Conservation (phyloP, 768 basidiomycete species). For the Rhodotorula diobovata region DNA sequence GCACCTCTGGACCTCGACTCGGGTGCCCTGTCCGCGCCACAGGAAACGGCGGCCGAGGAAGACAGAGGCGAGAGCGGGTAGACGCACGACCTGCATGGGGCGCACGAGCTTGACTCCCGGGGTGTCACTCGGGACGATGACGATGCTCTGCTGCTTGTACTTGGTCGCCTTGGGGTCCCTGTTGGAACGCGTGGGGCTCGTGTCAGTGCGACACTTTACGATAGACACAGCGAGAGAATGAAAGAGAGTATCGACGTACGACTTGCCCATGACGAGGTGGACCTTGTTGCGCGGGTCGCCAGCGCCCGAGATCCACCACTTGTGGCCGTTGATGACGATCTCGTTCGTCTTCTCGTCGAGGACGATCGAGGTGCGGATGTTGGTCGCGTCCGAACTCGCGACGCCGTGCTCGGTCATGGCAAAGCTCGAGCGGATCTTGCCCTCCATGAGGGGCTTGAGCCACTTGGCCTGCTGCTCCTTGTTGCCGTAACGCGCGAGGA, state of each 20-base stretch:
- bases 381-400: constrained; percentile 60
- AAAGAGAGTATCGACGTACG: constrained; percentile 1
- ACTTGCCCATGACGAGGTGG: constrained; percentile 88
- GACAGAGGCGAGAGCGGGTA: constrained; percentile 68
- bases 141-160: constrained; percentile 85
- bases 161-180: constrained; percentile 53
- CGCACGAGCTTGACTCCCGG: constrained; percentile 84
- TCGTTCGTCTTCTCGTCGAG: constrained; percentile 66
- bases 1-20: not conserved
- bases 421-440: constrained; percentile 89
- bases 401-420: constrained; percentile 91
- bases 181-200: too few relatives aligned
- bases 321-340: constrained; percentile 91
- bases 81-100: constrained; percentile 85
- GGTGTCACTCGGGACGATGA: constrained; percentile 82
- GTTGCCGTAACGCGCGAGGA: constrained; percentile 88
- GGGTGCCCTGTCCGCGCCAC: not conserved
- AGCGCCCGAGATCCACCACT: constrained; percentile 99
- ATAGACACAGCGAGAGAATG: not conserved
- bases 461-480: constrained; percentile 85
- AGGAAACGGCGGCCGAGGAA: constrained; percentile 43
- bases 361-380: constrained; percentile 80
- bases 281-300: constrained; percentile 84
- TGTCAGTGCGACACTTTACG: not conserved
- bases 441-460: constrained; percentile 79